These are phyloP conservation scores for Polychaeton citri DNA, from an alignment of 2,329 filamentous ascomycete genomes.

Conservation along the genomic window DNA sequence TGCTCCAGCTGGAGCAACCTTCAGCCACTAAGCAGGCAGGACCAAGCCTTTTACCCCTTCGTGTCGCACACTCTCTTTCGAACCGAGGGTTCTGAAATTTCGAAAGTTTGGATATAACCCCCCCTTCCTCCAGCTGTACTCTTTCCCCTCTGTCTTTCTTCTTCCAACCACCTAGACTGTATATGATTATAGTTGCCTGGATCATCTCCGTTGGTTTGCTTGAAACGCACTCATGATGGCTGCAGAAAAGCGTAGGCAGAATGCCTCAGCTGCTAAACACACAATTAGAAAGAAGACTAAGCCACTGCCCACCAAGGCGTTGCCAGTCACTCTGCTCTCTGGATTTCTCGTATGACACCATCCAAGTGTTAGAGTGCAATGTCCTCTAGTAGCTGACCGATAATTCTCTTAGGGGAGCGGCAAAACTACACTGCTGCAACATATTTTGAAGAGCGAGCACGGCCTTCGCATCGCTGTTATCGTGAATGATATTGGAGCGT, in stretches of 20 bases:
- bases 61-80: too few species aligned
- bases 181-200: too few species aligned
- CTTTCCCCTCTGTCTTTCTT: not conserved
- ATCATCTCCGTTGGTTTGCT: too few species aligned
- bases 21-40: not conserved
- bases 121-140: too few species aligned
- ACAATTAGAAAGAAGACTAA: not conserved
- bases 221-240: not conserved
- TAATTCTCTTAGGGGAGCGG: conserved; percentile 57
- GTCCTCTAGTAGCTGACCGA: too few species aligned
- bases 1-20: not conserved
- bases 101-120: too few species aligned
- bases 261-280: not conserved
- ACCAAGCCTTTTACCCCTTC: too few species aligned
- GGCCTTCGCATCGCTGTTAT: conserved; percentile 57
- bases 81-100: too few species aligned
- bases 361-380: too few species aligned
- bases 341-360: conserved; percentile 46
- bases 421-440: conserved; percentile 57
- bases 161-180: too few species aligned
- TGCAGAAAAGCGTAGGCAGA: not conserved
- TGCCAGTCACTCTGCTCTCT: conserved; percentile 48
- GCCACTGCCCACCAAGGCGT: conserved; percentile 14
- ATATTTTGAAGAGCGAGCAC: conserved; percentile 54
- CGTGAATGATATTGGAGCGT: conserved; percentile 52